These are phyloP conservation scores for Cyclostephanos tholiformis DNA, from an alignment of 108 stramenopile species.

Conservation along the genomic window DNA sequence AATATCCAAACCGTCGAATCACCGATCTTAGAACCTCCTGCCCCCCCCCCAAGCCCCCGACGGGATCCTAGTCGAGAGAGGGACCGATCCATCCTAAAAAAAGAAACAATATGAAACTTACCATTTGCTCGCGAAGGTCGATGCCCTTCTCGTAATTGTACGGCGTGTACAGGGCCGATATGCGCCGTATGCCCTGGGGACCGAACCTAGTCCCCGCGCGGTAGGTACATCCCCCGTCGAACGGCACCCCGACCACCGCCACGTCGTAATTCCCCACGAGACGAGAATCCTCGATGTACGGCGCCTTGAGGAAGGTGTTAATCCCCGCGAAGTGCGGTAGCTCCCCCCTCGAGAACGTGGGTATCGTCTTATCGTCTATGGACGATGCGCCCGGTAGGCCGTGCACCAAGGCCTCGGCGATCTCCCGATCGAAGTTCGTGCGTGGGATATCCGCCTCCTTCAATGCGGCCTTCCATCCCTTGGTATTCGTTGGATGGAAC, in stretches of 20 bases:
- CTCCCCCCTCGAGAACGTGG: constrained; percentile 80
- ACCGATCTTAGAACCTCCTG: no score
- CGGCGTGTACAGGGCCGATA: constrained; percentile 76
- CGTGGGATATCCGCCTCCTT: constrained; percentile 73
- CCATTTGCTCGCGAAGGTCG: constrained; percentile 86
- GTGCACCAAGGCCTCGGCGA: constrained; percentile 50
- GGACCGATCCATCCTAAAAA: no score
- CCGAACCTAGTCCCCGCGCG: constrained; percentile 83
- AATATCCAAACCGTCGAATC: no score
- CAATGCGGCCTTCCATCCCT: constrained; percentile 78
- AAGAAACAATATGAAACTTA: constrained; percentile 22
- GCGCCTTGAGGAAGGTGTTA: constrained; percentile 86
- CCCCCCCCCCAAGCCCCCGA: no score
- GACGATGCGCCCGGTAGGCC: constrained; percentile 81
- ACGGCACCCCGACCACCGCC: constrained; percentile 82
- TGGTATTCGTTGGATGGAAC: constrained; percentile 73
- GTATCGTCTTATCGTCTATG: constrained; percentile 76
- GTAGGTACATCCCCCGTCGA: constrained; percentile 85
- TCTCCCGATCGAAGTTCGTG: constrained; percentile 56
- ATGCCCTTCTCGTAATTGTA: constrained; percentile 88
- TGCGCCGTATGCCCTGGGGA: constrained; percentile 82
- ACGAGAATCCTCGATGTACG: constrained; percentile 70
- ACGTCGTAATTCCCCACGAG: constrained; percentile 69
- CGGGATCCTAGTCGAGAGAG: no score
- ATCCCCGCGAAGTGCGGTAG: constrained; percentile 87